Conservation (phyloP, 2,329 filamentous ascomycete species). For the Fusarium sp. region DNA sequence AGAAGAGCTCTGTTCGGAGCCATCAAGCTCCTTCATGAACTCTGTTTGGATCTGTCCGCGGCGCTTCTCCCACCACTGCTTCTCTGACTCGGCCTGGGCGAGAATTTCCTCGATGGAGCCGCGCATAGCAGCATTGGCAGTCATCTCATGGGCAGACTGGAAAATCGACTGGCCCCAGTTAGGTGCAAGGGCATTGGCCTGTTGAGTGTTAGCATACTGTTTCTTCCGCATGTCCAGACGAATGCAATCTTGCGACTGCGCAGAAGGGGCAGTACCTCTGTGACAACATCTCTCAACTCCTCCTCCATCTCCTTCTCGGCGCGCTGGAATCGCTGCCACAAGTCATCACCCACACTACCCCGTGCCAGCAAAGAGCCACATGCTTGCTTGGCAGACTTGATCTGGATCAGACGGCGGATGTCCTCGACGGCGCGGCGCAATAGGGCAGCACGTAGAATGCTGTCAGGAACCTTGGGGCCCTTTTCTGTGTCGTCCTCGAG, state of each 20-base stretch:
- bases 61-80: conserved; percentile 93
- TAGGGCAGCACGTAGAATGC: conserved; percentile 87
- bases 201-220: conserved; percentile 13
- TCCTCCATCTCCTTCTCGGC: conserved; percentile 99
- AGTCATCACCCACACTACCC: conserved; percentile 93
- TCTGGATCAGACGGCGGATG: conserved; percentile 89
- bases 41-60: conserved; percentile 78
- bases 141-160: conserved; percentile 97
- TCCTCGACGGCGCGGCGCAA: conserved; percentile 92
- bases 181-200: conserved; percentile 91
- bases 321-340: conserved; percentile 91
- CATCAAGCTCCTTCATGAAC: conserved; percentile 88
- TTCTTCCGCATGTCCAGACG: neutral
- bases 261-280: conserved; percentile 72
- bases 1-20: conserved; percentile 64
- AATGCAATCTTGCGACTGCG: neutral
- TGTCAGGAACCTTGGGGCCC: conserved; percentile 79
- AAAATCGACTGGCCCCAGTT: conserved; percentile 97
- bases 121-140: conserved; percentile 83
- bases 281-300: conserved; percentile 92
- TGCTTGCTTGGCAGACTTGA: conserved; percentile 89
- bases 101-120: conserved; percentile 82
- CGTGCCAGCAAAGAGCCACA: conserved; percentile 85
- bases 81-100: conserved; percentile 77
- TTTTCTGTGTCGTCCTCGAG: conserved; percentile 76